Base-by-base conservation (phyloP, 1,284 basidiomycete genomes). In the Omphalotus olearius region DNA sequence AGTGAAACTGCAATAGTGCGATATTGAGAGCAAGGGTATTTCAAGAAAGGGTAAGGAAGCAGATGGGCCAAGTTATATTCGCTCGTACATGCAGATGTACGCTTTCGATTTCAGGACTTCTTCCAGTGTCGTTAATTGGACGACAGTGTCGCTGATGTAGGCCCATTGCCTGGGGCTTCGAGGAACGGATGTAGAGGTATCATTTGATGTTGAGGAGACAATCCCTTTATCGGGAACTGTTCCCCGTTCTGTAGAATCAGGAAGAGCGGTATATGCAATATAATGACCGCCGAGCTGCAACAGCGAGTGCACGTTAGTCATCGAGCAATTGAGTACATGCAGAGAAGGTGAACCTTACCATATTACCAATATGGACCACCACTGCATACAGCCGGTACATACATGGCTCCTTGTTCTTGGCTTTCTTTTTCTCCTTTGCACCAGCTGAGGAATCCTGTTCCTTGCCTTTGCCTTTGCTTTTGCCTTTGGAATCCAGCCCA, bases 101-200 rank as follows among this genome's bases (percentile, higher is more conserved):
- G 93, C 93, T 65, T 91, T 94, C 52, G 87, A 85, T 64, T 85
- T 86, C 59, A 96, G 72, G 6, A 96, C 94, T 65, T 97, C 94
- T 39, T 93, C 90, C 40, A 95, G 69, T 40, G 83, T 83, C 3
- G 88, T 84, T 26, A 90, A 71, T 43, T 88, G 76, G 9, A 98
- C 91, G 43, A 82, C 69, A 1, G 89, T 91, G 64, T 92, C 88
- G 66, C 91, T 83, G 75, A 95, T 87, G 65, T 91, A 95, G 45
- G 91, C 91, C 94, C 94, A 98, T 55, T 90, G 82, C 35, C 94
- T 44, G 16, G 41, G 71, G 46, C 69, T 58, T 33, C 13, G 7
- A 38, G 60, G 54, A 43, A 56, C 61, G 20, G 46, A 53, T 30
- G 37, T 40, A 43, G 16, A 49, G 1, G 48, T 52, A 43, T 37